These are phyloP conservation scores for Trichosanthes cucumerina DNA, from an alignment of 306 rosid species.

Conservation along the genomic window DNA sequence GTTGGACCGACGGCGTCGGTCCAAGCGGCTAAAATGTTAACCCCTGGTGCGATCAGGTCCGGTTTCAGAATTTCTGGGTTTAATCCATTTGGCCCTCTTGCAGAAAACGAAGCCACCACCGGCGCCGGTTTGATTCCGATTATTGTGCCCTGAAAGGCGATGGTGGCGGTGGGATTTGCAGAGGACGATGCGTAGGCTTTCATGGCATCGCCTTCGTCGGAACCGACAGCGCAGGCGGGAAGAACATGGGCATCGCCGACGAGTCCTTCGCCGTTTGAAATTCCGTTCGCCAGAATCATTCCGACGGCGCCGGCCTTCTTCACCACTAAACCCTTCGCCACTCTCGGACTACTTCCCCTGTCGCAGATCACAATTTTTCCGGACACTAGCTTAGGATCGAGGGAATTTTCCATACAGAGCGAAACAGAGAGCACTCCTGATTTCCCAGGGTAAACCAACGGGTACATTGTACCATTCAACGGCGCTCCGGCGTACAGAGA, in stretches of 20 bases:
- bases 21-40: constrained; percentile 82
- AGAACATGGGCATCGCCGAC: constrained; percentile 81
- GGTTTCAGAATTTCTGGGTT: constrained; percentile 79
- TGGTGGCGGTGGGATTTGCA: constrained; percentile 44
- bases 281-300: constrained; percentile 73
- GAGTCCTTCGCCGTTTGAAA: constrained; percentile 71
- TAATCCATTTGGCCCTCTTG: constrained; percentile 62
- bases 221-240: constrained; percentile 70
- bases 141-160: constrained; percentile 67
- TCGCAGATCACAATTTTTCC: constrained; percentile 82
- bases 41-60: constrained; percentile 81
- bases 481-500: constrained; percentile 65
- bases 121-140: constrained; percentile 90
- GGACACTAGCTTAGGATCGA: constrained; percentile 47
- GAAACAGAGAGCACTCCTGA: constrained; percentile 53
- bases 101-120: constrained; percentile 71
- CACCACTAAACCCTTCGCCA: constrained; percentile 77
- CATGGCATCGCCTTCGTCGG: constrained; percentile 51
- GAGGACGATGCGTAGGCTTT: constrained; percentile 50
- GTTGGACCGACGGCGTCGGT: constrained; percentile 77
- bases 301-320: constrained; percentile 82
- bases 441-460: constrained; percentile 69
- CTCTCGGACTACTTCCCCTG: constrained; percentile 69
- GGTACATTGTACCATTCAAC: constrained; percentile 48
- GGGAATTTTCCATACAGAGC: constrained; percentile 71